A percentile compares a stretch with the other conserved stretches of the same genome.
Conservation (phyloP, 305 asterid species). For the Petunia hybrid region DNA sequence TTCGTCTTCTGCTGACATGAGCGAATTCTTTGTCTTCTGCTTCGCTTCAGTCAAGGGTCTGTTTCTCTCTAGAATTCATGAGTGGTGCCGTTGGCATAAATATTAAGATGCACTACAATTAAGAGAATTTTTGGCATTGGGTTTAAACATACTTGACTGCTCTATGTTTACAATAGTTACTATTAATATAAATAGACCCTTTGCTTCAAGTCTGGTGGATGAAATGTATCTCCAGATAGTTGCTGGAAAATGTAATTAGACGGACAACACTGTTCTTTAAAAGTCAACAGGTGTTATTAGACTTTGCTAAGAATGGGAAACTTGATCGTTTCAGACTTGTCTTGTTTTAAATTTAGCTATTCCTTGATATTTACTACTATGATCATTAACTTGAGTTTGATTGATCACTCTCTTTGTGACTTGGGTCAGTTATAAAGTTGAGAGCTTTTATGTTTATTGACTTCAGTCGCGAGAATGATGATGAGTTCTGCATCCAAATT, state of each 20-base stretch:
- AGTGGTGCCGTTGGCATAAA: neutral
- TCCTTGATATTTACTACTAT: neutral
- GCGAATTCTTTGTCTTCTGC: slow-evolving; percentile 15
- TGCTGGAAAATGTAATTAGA: neutral
- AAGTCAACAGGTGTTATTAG: neutral
- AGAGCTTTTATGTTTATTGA: too few species aligned
- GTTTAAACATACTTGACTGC: neutral
- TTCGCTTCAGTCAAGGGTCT: neutral
- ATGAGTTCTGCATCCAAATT: too few species aligned
- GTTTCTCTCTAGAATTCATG: neutral
- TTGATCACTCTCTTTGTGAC: neutral
- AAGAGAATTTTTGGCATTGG: neutral
- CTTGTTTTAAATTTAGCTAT: neutral
- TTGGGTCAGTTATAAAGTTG: neutral
- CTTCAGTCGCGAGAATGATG: too few species aligned
- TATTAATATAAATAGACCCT: neutral
- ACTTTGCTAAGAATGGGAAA: neutral
- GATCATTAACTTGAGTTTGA: neutral
- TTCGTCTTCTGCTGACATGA: neutral
- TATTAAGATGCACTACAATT: neutral
- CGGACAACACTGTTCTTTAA: neutral
- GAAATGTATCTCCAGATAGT: neutral
- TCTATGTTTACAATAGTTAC: neutral
- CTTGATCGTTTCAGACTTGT: neutral
- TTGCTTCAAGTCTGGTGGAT: neutral